Conservation (phyloP, 2,329 filamentous ascomycete genomes). For the Teratosphaeriaceae sp. region DNA sequence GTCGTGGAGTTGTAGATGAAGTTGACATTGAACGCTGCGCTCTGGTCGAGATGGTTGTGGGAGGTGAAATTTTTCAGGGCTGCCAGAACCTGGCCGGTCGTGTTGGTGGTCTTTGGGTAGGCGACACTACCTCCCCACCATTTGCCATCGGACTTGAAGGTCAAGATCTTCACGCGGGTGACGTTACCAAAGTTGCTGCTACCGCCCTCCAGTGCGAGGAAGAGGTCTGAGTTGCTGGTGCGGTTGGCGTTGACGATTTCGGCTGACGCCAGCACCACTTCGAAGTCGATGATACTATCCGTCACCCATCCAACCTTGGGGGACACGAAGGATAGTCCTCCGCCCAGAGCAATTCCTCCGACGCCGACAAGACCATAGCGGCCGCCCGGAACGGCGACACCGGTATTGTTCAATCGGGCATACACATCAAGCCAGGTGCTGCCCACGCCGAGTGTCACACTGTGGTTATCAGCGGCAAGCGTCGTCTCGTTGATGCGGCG, state of each 20-base stretch:
- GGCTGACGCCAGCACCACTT: constrained; percentile 22
- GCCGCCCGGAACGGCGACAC: constrained; percentile 19
- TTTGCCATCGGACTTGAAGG: no score
- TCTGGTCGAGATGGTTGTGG: no score
- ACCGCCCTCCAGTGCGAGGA: constrained; percentile 19
- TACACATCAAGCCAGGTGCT: constrained; percentile 16
- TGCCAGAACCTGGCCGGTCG: no score
- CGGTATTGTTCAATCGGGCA: constrained; percentile 10
- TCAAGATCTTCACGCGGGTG: constrained; percentile 19
- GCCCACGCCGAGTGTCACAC: constrained; percentile 14
- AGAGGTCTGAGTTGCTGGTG: constrained; percentile 17
- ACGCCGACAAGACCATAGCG: constrained; percentile 22
- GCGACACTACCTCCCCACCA: no score
- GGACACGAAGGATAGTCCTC: constrained; percentile 26
- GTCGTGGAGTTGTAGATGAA: no score
- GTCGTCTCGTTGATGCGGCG: constrained; percentile 14
- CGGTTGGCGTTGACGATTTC: constrained; percentile 19
- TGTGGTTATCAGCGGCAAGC: constrained; percentile 11
- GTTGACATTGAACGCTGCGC: no score
- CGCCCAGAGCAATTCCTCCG: constrained; percentile 23
- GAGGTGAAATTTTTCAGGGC: no score
- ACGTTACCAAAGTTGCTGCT: constrained; percentile 26
- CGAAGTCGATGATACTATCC: constrained; percentile 24
- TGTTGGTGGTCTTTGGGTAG: no score
- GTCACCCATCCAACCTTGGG: constrained; percentile 22